These are phyloP conservation scores for Piloderma croceum DNA, from an alignment of 768 basidiomycete genomes.

Conservation along the genomic window DNA sequence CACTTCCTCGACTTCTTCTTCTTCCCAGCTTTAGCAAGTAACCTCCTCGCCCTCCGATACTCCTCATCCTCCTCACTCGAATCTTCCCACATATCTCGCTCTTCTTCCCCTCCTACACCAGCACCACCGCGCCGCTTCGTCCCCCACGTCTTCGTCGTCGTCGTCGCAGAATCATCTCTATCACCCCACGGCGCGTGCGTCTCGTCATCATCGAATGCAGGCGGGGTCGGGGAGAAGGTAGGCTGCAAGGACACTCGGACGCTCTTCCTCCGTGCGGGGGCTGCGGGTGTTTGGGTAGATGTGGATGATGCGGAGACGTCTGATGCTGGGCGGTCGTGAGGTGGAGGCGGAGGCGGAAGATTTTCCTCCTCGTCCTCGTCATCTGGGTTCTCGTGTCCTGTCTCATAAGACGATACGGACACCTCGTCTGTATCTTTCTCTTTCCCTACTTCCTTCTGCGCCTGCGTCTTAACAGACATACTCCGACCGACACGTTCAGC, in stretches of 20 bases:
- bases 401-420: constrained; percentile 64
- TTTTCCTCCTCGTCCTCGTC: constrained; percentile 8
- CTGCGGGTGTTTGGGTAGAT: constrained; percentile 7
- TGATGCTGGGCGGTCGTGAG: constrained; percentile 8
- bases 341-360: constrained; percentile 9
- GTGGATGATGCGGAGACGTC: constrained; percentile 14
- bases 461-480: no score
- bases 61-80: constrained; percentile 72
- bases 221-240: constrained; percentile 69
- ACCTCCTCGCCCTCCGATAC: constrained; percentile 51
- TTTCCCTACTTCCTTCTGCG: constrained; percentile 9
- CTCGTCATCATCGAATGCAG: constrained; percentile 52
- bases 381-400: constrained; percentile 51
- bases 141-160: no score
- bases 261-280: constrained; percentile 49
- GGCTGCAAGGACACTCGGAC: constrained; percentile 75
- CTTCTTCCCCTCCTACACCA: constrained; percentile 9
- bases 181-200: constrained; percentile 14
- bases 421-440: constrained; percentile 37
- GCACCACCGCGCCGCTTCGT: no score
- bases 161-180: background rate
- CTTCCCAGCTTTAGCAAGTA: constrained; percentile 45
- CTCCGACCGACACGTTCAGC: no score
- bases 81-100: constrained; percentile 58
- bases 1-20: no score